Evolutionary conservation across 495 filamentous ascomycete species (phyloP).

Genomic region (Opeltia flavorubescens): DNA sequence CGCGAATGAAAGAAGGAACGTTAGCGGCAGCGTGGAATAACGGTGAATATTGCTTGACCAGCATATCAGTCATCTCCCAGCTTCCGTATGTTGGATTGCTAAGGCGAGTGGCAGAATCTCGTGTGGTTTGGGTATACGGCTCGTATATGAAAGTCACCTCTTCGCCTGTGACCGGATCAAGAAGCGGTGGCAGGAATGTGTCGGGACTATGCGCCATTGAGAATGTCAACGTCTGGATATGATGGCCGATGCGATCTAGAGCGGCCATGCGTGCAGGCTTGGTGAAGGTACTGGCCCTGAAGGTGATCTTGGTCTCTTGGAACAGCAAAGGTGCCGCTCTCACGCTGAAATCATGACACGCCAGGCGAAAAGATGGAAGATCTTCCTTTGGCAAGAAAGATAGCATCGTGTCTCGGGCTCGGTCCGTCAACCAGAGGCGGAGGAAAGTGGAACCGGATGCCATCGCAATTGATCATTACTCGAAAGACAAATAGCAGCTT

Average conservation of each 20-base stretch:
- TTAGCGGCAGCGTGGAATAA: constrained; percentile 79
- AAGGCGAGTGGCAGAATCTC: constrained; percentile 22
- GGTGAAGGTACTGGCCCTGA: constrained; percentile 56
- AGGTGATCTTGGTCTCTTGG: constrained; percentile 33
- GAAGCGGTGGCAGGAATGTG: constrained; percentile 62
- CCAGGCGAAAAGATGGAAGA: constrained; percentile 32
- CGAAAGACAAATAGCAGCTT: not conserved
- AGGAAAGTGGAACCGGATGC: constrained; percentile 25
- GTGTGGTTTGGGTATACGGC: constrained; percentile 40
- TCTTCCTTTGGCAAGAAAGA: constrained; percentile 26
- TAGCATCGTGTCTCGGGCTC: constrained; percentile 28
- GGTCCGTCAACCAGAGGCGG: constrained; percentile 35
- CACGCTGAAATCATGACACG: constrained; percentile 36
- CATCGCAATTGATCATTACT: constrained; percentile 13
- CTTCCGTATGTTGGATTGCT: constrained; percentile 50
- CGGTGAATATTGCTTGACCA: constrained; percentile 67
- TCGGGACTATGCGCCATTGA: constrained; percentile 51
- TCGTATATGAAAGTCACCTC: constrained; percentile 63
- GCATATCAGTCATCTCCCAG: constrained; percentile 48
- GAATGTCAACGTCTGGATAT: constrained; percentile 58
- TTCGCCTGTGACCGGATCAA: constrained; percentile 54
- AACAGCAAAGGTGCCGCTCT: constrained; percentile 36
- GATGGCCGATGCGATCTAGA: constrained; percentile 54
- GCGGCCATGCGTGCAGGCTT: constrained; percentile 51
- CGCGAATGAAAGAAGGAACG: constrained; percentile 59